These are phyloP conservation scores for Turritis glabra DNA, from an alignment of 345 rosid genomes.

Conservation along the genomic window DNA sequence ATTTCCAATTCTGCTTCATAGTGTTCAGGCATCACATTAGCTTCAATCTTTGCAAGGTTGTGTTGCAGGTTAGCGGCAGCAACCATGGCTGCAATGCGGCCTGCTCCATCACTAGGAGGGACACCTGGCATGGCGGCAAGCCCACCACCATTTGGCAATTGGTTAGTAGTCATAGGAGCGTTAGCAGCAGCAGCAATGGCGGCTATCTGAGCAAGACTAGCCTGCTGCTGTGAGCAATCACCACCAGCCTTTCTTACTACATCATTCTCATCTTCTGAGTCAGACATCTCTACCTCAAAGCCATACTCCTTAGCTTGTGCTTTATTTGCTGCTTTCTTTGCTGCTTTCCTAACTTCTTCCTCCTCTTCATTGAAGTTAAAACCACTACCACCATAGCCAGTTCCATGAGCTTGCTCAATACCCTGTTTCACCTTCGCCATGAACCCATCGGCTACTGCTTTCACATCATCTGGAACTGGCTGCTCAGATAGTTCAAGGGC, in stretches of 20 bases:
- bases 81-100: conserved; percentile 67
- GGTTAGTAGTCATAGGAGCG: conserved; percentile 35
- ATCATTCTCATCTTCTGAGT: conserved; percentile 85
- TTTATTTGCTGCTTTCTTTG: conserved; percentile 82
- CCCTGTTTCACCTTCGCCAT: conserved; percentile 83
- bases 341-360: conserved; percentile 74
- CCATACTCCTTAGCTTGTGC: conserved; percentile 87
- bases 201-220: conserved; percentile 56
- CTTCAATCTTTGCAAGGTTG: conserved; percentile 75
- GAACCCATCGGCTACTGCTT: conserved; percentile 72
- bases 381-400: conserved; percentile 90
- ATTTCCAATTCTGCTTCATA: conserved; percentile 86
- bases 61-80: conserved; percentile 63
- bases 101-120: conserved; percentile 56
- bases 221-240: conserved; percentile 59
- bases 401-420: conserved; percentile 83
- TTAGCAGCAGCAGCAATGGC: conserved; percentile 47
- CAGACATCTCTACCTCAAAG: conserved; percentile 80
- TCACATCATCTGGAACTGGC: conserved; percentile 78
- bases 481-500: conserved; percentile 89
- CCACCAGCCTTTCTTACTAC: conserved; percentile 72
- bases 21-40: conserved; percentile 82
- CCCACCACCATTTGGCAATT: not conserved
- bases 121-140: not conserved
- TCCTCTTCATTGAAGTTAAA: conserved; percentile 88